Evolutionary conservation across 345 rosid genomes (phyloP).

Genomic region (Murraya koenigii): DNA sequence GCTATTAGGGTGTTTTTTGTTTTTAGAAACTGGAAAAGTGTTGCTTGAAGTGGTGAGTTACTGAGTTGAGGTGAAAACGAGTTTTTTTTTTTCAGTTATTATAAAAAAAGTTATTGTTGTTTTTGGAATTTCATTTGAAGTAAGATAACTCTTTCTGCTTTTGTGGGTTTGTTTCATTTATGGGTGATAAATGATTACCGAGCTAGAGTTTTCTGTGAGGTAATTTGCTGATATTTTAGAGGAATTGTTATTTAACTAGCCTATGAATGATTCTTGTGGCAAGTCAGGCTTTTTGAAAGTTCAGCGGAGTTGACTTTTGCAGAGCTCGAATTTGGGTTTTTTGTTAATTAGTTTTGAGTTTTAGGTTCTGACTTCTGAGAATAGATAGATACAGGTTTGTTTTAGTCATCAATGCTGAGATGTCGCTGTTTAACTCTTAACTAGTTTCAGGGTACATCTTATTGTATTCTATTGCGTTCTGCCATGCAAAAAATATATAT

Average conservation of each 20-base stretch:
- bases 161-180: not conserved
- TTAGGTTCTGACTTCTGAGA: not conserved
- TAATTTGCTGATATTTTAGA: not conserved
- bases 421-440: not conserved
- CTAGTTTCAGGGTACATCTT: not conserved
- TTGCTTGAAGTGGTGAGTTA: conserved; percentile 17
- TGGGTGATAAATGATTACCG: not conserved
- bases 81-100: not conserved
- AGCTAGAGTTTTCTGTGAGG: not conserved
- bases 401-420: not conserved
- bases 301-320: not conserved
- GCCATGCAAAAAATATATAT: not conserved
- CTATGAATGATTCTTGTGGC: conserved; percentile 11
- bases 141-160: not conserved
- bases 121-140: not conserved
- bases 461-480: not conserved
- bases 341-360: not conserved
- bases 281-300: not conserved
- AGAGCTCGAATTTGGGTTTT: not conserved
- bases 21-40: conserved; percentile 5
- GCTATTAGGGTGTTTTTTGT: conserved; percentile 17
- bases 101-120: not conserved
- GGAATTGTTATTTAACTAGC: conserved; percentile 2
- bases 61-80: not conserved
- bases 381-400: not conserved